These are phyloP conservation scores for Lyophyllum shimeji DNA, from an alignment of 768 basidiomycete genomes.

Conservation along the genomic window DNA sequence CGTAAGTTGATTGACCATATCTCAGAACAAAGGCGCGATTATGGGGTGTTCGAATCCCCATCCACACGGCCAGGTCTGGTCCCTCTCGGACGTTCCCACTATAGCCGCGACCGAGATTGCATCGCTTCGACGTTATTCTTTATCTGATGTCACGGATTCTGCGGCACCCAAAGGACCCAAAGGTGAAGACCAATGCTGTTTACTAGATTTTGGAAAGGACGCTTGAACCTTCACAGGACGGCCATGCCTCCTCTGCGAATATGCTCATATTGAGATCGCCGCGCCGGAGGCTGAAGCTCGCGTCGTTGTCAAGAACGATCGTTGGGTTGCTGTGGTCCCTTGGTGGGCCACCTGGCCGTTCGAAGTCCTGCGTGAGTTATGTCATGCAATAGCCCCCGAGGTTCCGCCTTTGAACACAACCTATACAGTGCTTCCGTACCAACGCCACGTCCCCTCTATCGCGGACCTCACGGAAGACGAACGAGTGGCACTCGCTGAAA, in stretches of 20 bases:
- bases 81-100: constrained; percentile 68
- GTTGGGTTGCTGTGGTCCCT: constrained; percentile 85
- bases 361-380: constrained; percentile 67
- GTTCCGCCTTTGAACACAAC: not conserved
- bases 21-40: constrained; percentile 85
- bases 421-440: constrained; percentile 67
- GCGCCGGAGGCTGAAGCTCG: constrained; percentile 47
- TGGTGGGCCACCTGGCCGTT: constrained; percentile 98
- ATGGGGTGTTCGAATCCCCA: constrained; percentile 97
- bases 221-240: constrained; percentile 32
- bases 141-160: constrained; percentile 30
- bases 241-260: constrained; percentile 79
- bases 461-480: constrained; percentile 60
- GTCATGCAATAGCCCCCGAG: not conserved
- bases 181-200: constrained; percentile 23
- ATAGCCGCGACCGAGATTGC: constrained; percentile 66
- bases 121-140: constrained; percentile 52
- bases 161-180: constrained; percentile 56
- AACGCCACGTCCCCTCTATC: constrained; percentile 76
- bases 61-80: constrained; percentile 92
- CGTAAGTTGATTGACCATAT: not conserved
- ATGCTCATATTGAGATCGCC: constrained; percentile 63
- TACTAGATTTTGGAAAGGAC: not conserved
- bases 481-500: constrained; percentile 59
- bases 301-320: constrained; percentile 66